These are phyloP conservation scores for Boletus holoroseus DNA, from an alignment of 1,284 basidiomycete genomes.

Conservation along the genomic window DNA sequence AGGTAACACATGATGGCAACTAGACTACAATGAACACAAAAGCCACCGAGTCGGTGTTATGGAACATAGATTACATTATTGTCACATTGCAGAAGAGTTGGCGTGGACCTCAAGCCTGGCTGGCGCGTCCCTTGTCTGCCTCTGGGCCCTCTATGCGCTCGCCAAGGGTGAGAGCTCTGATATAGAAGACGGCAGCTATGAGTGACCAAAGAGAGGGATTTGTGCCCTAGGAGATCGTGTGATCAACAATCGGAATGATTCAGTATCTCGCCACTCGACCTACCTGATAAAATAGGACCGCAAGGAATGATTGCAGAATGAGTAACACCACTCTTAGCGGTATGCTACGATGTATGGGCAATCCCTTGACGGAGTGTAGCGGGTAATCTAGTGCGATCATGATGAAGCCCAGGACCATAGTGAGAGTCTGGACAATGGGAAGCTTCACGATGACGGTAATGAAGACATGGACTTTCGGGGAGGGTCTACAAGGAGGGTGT, in stretches of 20 bases:
- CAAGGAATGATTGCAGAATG: slow-evolving; percentile 58
- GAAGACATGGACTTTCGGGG: slow-evolving; percentile 58
- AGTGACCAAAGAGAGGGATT: slow-evolving; percentile 70
- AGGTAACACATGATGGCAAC: neutral
- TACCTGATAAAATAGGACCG: slow-evolving; percentile 76
- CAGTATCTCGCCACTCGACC: slow-evolving; percentile 29
- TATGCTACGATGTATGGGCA: slow-evolving; percentile 60
- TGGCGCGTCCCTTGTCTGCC: slow-evolving; percentile 54
- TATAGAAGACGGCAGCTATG: slow-evolving; percentile 61
- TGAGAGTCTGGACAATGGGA: slow-evolving; percentile 65
- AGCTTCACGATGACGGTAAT: slow-evolving; percentile 66
- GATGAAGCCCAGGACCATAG: slow-evolving; percentile 53
- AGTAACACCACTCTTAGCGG: slow-evolving; percentile 59
- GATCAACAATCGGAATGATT: slow-evolving; percentile 2
- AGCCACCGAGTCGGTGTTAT: neutral
- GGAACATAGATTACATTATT: neutral
- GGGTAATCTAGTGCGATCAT: slow-evolving; percentile 68
- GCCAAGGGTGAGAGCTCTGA: slow-evolving; percentile 55
- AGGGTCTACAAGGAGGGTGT: slow-evolving; percentile 45
- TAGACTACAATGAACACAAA: slow-evolving; percentile 5
- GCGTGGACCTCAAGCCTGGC: slow-evolving; percentile 45
- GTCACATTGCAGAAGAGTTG: neutral
- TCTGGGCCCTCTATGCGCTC: slow-evolving; percentile 65
- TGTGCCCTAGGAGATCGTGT: slow-evolving; percentile 50
- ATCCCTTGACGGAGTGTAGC: slow-evolving; percentile 50